These are phyloP conservation scores for Pichia membranifaciens DNA, from an alignment of 805 yeast genomes.

Conservation along the genomic window DNA sequence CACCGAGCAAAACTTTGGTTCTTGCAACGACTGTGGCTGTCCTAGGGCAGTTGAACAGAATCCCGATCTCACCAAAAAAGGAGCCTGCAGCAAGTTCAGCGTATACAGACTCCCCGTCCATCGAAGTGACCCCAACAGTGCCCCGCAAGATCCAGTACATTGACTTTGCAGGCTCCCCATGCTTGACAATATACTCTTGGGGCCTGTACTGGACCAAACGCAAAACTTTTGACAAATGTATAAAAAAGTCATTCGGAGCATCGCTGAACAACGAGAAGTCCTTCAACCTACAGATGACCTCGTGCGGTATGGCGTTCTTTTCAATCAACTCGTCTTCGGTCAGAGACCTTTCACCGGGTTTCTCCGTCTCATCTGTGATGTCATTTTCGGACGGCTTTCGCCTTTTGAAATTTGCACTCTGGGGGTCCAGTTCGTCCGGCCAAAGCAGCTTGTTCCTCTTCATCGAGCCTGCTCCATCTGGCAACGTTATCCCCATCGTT, in stretches of 20 bases:
- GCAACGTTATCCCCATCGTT: too few relatives aligned
- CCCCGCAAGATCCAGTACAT: slow-evolving; percentile 81
- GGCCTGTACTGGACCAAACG: slow-evolving; percentile 58
- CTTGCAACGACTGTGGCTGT: slow-evolving; percentile 75
- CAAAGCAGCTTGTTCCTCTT: too few relatives aligned
- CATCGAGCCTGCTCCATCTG: too few relatives aligned
- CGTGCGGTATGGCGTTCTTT: slow-evolving; percentile 40
- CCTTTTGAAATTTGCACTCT: too few relatives aligned
- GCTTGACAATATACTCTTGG: slow-evolving; percentile 62
- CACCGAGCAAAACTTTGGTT: slow-evolving; percentile 61
- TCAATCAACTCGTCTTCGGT: slow-evolving; percentile 17
- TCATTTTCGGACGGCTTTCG: too few relatives aligned
- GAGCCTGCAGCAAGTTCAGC: slow-evolving; percentile 67
- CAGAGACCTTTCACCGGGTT: too few relatives aligned
- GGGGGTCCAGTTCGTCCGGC: too few relatives aligned
- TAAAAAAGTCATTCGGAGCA: slow-evolving; percentile 62
- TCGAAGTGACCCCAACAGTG: slow-evolving; percentile 66
- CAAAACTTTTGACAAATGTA: slow-evolving; percentile 51
- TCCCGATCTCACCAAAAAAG: slow-evolving; percentile 77
- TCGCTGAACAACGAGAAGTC: slow-evolving; percentile 59
- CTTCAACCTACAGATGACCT: slow-evolving; percentile 45
- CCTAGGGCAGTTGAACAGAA: slow-evolving; percentile 66
- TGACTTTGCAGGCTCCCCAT: slow-evolving; percentile 67
- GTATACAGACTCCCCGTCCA: slow-evolving; percentile 70
- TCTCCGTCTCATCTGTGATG: too few relatives aligned